Evolutionary conservation across 2,329 filamentous ascomycete genomes (phyloP).

Genomic region (Pyrenophora teres): DNA sequence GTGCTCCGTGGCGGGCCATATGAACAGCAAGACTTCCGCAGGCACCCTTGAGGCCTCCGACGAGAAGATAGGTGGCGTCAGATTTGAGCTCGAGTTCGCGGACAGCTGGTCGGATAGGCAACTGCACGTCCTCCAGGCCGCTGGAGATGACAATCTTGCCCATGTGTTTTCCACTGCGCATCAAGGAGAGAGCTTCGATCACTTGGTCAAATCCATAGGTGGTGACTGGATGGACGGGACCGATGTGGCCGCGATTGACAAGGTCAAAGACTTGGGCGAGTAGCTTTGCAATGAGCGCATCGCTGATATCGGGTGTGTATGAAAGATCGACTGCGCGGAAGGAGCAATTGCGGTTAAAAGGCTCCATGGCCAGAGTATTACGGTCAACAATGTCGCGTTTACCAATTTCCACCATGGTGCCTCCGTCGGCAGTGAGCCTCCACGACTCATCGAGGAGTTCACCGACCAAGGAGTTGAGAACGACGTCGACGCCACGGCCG

Average conservation of each 20-base stretch:
- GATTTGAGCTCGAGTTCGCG: too few species aligned
- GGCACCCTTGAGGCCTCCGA: too few species aligned
- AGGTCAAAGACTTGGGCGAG: slow-evolving; percentile 6
- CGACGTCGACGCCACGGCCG: slow-evolving; percentile 41
- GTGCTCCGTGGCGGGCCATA: too few species aligned
- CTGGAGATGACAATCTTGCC: slow-evolving; percentile 45
- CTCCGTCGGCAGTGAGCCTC: slow-evolving; percentile 35
- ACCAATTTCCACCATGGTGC: slow-evolving; percentile 37
- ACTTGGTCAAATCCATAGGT: not conserved
- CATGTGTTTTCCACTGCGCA: slow-evolving; percentile 39
- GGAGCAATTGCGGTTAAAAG: slow-evolving; percentile 13
- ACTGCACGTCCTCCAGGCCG: too few species aligned
- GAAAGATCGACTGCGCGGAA: slow-evolving; percentile 11
- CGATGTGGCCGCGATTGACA: not conserved
- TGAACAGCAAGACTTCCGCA: too few species aligned
- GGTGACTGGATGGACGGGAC: not conserved
- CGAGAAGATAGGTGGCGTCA: too few species aligned
- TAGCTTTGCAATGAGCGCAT: slow-evolving; percentile 5
- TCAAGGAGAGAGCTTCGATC: too few species aligned
- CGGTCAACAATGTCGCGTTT: slow-evolving; percentile 21
- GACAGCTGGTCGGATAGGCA: too few species aligned
- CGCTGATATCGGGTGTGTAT: not conserved
- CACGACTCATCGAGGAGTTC: slow-evolving; percentile 29
- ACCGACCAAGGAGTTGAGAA: slow-evolving; percentile 41
- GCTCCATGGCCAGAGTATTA: slow-evolving; percentile 17